Conservation (phyloP, 805 yeast species). For the Yarrowia sp. region DNA sequence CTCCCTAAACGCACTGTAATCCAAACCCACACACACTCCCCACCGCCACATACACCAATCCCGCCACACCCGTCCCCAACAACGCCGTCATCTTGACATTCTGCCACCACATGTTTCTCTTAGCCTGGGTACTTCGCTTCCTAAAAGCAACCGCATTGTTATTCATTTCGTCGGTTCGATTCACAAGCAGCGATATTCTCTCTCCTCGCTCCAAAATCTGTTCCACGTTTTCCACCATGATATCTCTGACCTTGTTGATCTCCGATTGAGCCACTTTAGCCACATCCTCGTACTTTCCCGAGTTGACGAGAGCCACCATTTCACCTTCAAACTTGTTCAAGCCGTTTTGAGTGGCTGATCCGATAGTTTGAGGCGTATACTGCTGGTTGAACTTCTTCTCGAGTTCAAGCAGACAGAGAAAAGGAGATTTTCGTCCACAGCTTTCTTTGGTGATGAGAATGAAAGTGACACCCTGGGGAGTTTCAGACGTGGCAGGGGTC, state of each 20-base stretch:
- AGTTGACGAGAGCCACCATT: conserved; percentile 29
- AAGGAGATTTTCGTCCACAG: conserved; percentile 33
- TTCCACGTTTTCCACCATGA: conserved; percentile 73
- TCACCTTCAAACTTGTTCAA: conserved; percentile 21
- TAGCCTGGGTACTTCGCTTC: conserved; percentile 61
- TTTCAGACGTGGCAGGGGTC: conserved; percentile 30
- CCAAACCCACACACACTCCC: conserved; percentile 17
- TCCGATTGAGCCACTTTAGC: conserved; percentile 43
- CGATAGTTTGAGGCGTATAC: neutral
- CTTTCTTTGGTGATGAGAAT: conserved; percentile 33
- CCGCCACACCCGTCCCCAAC: conserved; percentile 16
- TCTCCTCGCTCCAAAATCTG: conserved; percentile 76
- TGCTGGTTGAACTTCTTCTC: conserved; percentile 14
- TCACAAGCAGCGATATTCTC: conserved; percentile 65
- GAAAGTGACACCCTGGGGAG: conserved; percentile 37
- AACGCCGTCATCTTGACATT: conserved; percentile 37
- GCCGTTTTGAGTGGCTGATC: neutral
- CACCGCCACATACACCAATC: neutral
- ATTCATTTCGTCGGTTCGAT: conserved; percentile 73
- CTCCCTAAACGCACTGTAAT: conserved; percentile 18
- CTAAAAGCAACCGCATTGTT: conserved; percentile 66
- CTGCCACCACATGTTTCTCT: conserved; percentile 68
- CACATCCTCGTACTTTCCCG: conserved; percentile 32
- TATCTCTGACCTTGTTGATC: conserved; percentile 59
- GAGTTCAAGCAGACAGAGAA: conserved; percentile 32